Evolutionary conservation across 1,139 yeast species (phyloP), one percentile per base, ranked within the genome.

Genomic region (Diutina pseudorugosa): DNA sequence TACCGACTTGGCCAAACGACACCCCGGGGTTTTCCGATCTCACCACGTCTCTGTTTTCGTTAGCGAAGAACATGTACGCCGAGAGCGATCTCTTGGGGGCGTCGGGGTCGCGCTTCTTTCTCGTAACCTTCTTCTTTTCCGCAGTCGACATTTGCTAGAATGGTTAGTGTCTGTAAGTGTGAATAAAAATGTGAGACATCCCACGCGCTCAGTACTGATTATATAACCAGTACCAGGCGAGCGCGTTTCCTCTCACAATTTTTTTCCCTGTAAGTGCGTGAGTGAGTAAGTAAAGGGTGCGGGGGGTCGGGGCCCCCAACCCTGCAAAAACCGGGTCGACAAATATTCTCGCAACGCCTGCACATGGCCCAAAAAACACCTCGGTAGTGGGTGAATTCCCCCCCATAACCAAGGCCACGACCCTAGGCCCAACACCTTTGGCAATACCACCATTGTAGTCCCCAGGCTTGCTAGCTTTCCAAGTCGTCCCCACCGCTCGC

Each of bases 51-150:
- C 98, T 90, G 81, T 87, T 86, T 66, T 90, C 97, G 67, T 89
- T 90, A 63, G 98, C 98, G 67, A 91, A 93, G 80, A 87, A 91
- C 98, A 93, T 91, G 83, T 93, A 93, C 54, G 98, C 97, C 57
- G 97, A 89, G 68, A 93, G 77, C 42, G 98, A 89, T 73, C 98
- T 85, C 88, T 93, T 93, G 70, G 98, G 98, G 59, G 98, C 98
- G 72, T 91, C 91, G 75, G 98, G 98, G 73, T 93, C 97, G 77
- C 74, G 74, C 77, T 74, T 74, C 68, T 73, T 74, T 73, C 79
- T 74, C 57, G 75, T 65, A 56, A 75, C 60, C 64, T 72, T 74
- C 66, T 73, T 74, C 64, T 70, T 74, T 65, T 73, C 78, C 14
- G 49, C 23, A 56, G 71, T 25, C 9, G 51, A 41, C 51, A 50